phyloP scores from a whole-genome alignment of 75 land plant species.

The Cupressus sempervirens region DNA sequence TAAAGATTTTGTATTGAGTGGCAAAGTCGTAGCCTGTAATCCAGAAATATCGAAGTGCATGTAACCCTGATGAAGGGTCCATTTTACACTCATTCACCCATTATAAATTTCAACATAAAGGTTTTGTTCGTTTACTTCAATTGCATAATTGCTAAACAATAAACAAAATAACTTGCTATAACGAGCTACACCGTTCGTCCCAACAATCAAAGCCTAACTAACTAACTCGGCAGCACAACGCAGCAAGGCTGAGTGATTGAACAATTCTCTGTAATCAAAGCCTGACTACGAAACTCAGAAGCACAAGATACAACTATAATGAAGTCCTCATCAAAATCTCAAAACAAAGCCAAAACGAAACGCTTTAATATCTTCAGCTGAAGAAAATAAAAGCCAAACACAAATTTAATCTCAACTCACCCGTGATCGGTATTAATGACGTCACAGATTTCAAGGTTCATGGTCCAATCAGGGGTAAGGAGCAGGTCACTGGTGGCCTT shows the following conservation, averaged over 20 bases:
- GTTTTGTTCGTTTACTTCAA: no score
- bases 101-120: no score
- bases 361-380: background rate
- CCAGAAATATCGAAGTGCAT: no score
- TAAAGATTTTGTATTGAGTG: no score
- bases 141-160: no score
- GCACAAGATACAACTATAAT: background rate
- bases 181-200: background rate
- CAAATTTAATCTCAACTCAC: constrained; percentile 28
- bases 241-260: background rate
- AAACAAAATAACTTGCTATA: background rate
- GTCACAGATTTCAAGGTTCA: constrained; percentile 92
- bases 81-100: no score
- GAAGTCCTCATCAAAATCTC: background rate
- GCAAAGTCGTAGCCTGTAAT: no score
- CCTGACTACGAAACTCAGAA: background rate
- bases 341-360: background rate
- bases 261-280: background rate
- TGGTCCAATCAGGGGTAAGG: constrained; percentile 86
- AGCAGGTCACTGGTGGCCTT: constrained; percentile 95
- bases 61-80: no score
- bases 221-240: background rate
- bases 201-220: background rate
- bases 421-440: constrained; percentile 66
- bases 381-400: constrained; percentile 1